Evolutionary conservation across 768 basidiomycete genomes (phyloP), one percentile per base, ranked within the genome.

Genomic region (Infundibulicybe gibba): DNA sequence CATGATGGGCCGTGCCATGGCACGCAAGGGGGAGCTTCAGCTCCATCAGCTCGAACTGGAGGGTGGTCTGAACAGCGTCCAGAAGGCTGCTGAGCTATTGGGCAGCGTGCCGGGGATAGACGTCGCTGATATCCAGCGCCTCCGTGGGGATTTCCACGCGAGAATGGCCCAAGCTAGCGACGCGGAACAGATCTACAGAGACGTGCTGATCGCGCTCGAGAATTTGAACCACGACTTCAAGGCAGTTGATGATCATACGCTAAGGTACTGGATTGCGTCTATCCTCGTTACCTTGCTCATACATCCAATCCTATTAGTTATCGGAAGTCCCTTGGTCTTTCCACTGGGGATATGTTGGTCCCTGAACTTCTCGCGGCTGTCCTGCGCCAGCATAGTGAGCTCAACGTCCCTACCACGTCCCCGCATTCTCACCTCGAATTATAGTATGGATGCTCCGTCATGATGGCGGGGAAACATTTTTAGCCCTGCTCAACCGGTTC

Each of bases 401-500:
- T 6, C 37, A 5, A 20, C 15, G 15, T 17, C 25, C 42, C 16
- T 42, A 33, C 15, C 10, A 42, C 31, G 19, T 32, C 15, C 39
- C 31, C 12, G 3, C 5, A 5, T 35, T 34, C 14, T 20, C 44
- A 35, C 40, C 44, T 52, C 25, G 54, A 25, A 11, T 10, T 10
- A 34, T 44, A 87, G 87, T 89, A 34, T 88, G 85, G 80, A 62
- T 85, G 10, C 60, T 83, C 12, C 79, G 85, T 14, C 72, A 85
- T 51, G 76, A 81, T 14, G 66, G 69, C 20, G 73, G 71, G 31
- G 75, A 75, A 17, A 71, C 72, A 13, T 80, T 82, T 48, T 69
- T 76, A 34, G 57, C 59, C 0, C 61, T 90, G 13, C 64, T 94
- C 0, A 71, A 83, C 25, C 78, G 77, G 51, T 72, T 86, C 43